A percentile compares a stretch with the other conserved stretches of the same genome.
Conservation (phyloP, 345 rosid genomes). For the Barbarea vulgaris region DNA sequence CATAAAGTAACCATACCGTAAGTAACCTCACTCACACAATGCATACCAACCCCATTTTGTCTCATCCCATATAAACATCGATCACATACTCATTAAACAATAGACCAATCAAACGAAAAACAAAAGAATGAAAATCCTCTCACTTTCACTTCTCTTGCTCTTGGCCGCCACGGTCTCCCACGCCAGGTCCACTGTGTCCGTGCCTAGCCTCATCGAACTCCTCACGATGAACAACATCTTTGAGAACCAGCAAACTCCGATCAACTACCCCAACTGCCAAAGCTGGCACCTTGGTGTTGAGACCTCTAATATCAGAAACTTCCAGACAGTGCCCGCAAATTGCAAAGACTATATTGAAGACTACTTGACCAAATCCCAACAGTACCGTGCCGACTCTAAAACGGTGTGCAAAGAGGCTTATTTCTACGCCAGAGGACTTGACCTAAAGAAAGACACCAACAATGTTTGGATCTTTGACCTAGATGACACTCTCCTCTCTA, state of each 20-base stretch:
- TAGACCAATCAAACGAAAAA: slow-evolving; percentile 4
- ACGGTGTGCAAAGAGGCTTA: slow-evolving; percentile 45
- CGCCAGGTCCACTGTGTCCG: not conserved
- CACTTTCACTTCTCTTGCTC: slow-evolving; percentile 28
- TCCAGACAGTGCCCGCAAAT: slow-evolving; percentile 48
- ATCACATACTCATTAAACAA: slow-evolving; percentile 19
- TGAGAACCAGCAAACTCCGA: slow-evolving; percentile 5
- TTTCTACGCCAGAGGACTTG: slow-evolving; percentile 45
- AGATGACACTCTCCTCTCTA: slow-evolving; percentile 65
- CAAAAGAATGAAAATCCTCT: slow-evolving; percentile 21
- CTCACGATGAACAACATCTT: not conserved
- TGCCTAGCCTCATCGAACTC: slow-evolving; percentile 24
- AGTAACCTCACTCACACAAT: not conserved
- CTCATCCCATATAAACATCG: slow-evolving; percentile 4
- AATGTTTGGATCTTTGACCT: slow-evolving; percentile 61
- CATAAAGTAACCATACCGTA: too few relatives aligned
- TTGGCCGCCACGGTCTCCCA: slow-evolving; percentile 36
- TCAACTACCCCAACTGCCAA: slow-evolving; percentile 43
- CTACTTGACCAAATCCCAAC: slow-evolving; percentile 32
- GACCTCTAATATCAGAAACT: slow-evolving; percentile 50
- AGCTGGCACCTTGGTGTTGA: slow-evolving; percentile 78
- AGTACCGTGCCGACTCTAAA: slow-evolving; percentile 53
- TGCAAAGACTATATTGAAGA: slow-evolving; percentile 58
- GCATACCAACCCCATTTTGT: slow-evolving; percentile 14
- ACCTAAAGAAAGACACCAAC: slow-evolving; percentile 35